Evolutionary conservation across 805 yeast species (phyloP).

Genomic region (Kuraishia capsulata): DNA sequence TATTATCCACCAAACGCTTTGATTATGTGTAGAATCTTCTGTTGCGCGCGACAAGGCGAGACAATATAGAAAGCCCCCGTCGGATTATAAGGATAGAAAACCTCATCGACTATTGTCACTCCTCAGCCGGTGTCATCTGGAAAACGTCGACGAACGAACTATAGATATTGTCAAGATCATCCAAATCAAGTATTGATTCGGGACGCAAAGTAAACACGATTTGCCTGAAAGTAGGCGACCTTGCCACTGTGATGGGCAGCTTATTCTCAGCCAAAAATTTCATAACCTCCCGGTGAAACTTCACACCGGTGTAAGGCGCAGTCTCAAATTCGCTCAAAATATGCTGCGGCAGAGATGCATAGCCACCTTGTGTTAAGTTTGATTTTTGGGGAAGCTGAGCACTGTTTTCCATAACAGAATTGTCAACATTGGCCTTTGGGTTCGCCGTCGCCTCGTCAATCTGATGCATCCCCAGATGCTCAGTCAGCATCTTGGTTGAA

Average conservation of each 20-base stretch:
- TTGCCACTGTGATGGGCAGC: slow-evolving; percentile 35
- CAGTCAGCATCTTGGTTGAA: slow-evolving; percentile 47
- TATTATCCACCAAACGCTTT: too few relatives aligned
- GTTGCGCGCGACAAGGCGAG: too few relatives aligned
- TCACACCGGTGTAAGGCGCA: slow-evolving; percentile 33
- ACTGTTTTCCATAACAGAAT: too few relatives aligned
- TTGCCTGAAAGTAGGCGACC: slow-evolving; percentile 42
- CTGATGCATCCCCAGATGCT: slow-evolving; percentile 48
- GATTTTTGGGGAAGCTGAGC: too few relatives aligned
- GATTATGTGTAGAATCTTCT: too few relatives aligned
- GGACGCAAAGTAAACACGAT: slow-evolving; percentile 41
- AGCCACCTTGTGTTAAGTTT: slow-evolving; percentile 4
- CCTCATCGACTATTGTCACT: background rate
- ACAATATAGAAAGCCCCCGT: too few relatives aligned
- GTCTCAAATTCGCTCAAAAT: slow-evolving; percentile 22
- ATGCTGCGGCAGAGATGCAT: slow-evolving; percentile 6
- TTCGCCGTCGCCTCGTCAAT: slow-evolving; percentile 30
- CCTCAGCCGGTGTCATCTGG: slow-evolving; percentile 4
- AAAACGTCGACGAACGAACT: slow-evolving; percentile 34
- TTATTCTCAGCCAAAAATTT: slow-evolving; percentile 44
- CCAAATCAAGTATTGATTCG: slow-evolving; percentile 34
- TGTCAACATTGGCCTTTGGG: too few relatives aligned
- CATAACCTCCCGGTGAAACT: slow-evolving; percentile 41
- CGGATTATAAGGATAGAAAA: background rate
- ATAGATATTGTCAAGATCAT: slow-evolving; percentile 36